Evolutionary conservation across 768 basidiomycete species (phyloP).

Genomic region (Tubosaeta brunneosetosa): DNA sequence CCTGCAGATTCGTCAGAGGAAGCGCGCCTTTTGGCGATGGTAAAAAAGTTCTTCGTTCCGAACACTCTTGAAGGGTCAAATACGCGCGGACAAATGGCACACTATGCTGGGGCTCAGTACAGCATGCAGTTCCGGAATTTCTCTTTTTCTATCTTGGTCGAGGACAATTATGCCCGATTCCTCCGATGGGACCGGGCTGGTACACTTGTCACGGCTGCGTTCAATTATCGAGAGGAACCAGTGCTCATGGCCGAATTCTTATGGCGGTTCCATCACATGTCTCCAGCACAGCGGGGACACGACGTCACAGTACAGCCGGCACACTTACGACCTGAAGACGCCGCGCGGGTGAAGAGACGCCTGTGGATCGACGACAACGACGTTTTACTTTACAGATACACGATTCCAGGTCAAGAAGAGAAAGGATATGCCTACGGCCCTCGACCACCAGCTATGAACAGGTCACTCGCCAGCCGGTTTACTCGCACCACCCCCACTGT

Average conservation of each 20-base stretch:
- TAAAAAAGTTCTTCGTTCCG: not conserved
- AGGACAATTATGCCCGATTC: not conserved
- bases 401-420: too few species aligned
- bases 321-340: not conserved
- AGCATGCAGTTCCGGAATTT: not conserved
- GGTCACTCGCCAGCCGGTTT: not conserved
- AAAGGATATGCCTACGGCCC: too few species aligned
- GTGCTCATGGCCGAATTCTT: not conserved
- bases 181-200: not conserved
- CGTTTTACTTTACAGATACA: not conserved
- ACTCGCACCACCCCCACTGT: not conserved
- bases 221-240: not conserved
- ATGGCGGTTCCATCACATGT: slow-evolving; percentile 1
- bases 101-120: not conserved
- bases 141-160: not conserved
- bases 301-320: not conserved
- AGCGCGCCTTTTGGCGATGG: too few species aligned
- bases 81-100: not conserved
- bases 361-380: not conserved
- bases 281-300: not conserved
- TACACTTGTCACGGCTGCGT: not conserved
- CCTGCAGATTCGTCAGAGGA: not conserved
- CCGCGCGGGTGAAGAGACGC: not conserved
- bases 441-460: too few species aligned
- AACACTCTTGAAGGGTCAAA: not conserved